phyloP scores from a whole-genome alignment of 73 alveolate species.

The Tetrahymena malaccensis region DNA sequence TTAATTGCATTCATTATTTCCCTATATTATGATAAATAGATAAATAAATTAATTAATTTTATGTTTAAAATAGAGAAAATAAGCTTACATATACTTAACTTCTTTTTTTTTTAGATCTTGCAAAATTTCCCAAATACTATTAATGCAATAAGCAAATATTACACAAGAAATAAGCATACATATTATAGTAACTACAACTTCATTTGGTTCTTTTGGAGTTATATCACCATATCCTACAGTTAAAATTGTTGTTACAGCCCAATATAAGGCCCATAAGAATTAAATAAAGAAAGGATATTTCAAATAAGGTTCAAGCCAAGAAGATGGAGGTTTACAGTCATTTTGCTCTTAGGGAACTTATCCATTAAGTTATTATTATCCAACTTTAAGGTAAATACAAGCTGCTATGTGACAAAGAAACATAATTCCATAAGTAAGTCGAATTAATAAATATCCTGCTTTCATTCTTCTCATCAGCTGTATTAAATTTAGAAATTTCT shows the following conservation, averaged over 20 bases:
- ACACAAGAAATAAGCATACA: constrained; percentile 27
- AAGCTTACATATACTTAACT: constrained; percentile 11
- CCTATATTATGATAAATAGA: background rate
- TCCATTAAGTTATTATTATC: background rate
- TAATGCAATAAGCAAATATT: constrained; percentile 34
- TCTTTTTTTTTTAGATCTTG: constrained; percentile 12
- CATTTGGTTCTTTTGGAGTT: constrained; percentile 22
- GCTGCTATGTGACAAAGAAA: background rate
- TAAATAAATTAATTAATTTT: background rate
- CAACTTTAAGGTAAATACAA: background rate
- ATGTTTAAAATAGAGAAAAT: background rate
- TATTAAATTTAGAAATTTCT: background rate
- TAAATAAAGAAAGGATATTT: background rate
- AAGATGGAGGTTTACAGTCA: background rate
- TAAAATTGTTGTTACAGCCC: constrained; percentile 37
- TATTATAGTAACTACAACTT: constrained; percentile 15
- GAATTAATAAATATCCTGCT: background rate
- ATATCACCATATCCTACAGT: constrained; percentile 46
- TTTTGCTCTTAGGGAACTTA: background rate
- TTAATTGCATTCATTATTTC: constrained; percentile 30
- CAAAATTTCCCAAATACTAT: constrained; percentile 34
- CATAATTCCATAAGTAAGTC: background rate
- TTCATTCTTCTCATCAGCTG: background rate
- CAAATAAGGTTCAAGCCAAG: background rate
- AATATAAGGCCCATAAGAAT: constrained; percentile 14